Conservation (phyloP, 2,329 filamentous ascomycete species). For the Aureobasidium sp. region DNA sequence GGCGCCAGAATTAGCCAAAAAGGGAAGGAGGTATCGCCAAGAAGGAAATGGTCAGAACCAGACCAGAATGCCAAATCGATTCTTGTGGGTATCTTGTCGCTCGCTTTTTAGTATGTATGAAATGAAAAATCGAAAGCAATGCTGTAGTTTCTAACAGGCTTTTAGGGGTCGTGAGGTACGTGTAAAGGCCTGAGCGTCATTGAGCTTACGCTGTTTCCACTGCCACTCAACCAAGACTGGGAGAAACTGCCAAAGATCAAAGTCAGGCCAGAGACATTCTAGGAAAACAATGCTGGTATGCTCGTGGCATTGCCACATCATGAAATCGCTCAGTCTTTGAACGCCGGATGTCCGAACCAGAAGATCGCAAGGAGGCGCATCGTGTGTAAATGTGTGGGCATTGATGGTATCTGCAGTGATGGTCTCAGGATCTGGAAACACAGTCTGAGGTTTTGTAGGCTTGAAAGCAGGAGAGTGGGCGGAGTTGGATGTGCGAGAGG, state of each 20-base stretch:
- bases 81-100: slow-evolving; percentile 8
- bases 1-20: not conserved
- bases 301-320: slow-evolving; percentile 97
- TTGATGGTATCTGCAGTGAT: slow-evolving; percentile 79
- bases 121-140: not conserved
- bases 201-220: slow-evolving; percentile 44
- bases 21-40: not conserved
- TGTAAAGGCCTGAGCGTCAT: slow-evolving; percentile 19
- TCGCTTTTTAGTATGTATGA: not conserved
- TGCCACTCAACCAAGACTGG: slow-evolving; percentile 91
- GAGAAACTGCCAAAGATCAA: slow-evolving; percentile 86
- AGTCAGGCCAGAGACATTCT: slow-evolving; percentile 90
- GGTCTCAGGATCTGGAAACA: slow-evolving; percentile 68
- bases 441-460: slow-evolving; percentile 25
- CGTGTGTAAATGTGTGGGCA: slow-evolving; percentile 79
- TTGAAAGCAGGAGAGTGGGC: slow-evolving; percentile 29
- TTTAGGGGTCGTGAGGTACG: slow-evolving; percentile 3
- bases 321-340: slow-evolving; percentile 87
- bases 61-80: slow-evolving; percentile 3
- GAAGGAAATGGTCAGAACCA: not conserved
- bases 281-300: slow-evolving; percentile 88
- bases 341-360: slow-evolving; percentile 90
- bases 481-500: slow-evolving; percentile 28
- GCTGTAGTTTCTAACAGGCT: not conserved
- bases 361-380: slow-evolving; percentile 79